Percentiles rank a stretch among this genome's conserved stretches.
These are phyloP conservation scores for Tolypocladium endophyticum DNA, from an alignment of 2,329 filamentous ascomycete genomes.

Conservation along the genomic window DNA sequence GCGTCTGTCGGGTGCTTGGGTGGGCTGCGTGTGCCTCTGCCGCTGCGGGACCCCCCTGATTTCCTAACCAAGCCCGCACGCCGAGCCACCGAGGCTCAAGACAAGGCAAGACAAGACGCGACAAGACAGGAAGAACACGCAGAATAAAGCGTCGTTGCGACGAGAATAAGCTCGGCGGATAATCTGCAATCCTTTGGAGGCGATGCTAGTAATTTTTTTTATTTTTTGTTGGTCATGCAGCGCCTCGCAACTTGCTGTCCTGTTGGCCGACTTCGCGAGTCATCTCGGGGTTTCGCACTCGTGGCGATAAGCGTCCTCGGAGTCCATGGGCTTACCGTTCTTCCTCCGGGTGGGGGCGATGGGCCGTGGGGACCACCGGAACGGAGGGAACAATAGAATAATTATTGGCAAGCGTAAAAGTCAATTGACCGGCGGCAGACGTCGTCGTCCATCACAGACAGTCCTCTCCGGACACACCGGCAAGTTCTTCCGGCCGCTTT, in stretches of 20 bases:
- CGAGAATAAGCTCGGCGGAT: background rate
- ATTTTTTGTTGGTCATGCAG: background rate
- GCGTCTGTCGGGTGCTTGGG: background rate
- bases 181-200: background rate
- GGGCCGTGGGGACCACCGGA: background rate
- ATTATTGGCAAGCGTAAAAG: background rate
- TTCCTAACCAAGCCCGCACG: background rate
- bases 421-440: too few species aligned
- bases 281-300: background rate
- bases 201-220: background rate
- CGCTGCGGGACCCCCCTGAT: background rate
- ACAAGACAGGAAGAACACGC: background rate
- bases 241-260: background rate
- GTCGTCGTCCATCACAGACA: too few species aligned
- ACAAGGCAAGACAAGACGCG: background rate
- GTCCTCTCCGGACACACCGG: background rate
- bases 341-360: background rate
- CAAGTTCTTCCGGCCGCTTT: background rate
- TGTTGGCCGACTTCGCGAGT: background rate
- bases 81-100: background rate
- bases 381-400: background rate
- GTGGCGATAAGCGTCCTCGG: background rate
- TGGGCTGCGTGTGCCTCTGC: background rate
- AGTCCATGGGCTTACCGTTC: background rate
- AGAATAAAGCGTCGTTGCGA: background rate